Evolutionary conservation across 805 yeast genomes (phyloP).

Genomic region (Suhomyces xylopsoci): DNA sequence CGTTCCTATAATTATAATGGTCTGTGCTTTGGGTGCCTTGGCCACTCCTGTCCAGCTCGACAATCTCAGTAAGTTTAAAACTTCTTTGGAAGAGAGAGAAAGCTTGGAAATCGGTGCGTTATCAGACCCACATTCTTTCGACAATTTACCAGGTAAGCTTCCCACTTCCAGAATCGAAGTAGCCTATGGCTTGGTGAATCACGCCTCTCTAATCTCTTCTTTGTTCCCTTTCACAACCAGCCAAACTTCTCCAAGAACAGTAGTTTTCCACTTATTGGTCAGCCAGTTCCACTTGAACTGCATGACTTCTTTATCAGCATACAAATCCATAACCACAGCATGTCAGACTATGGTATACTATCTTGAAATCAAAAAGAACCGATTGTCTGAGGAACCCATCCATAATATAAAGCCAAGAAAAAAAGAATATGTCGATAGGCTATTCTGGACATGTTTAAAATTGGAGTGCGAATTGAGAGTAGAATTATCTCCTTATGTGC

Average conservation of each 20-base stretch:
- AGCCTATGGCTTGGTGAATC: constrained; percentile 20
- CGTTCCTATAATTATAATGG: constrained; percentile 24
- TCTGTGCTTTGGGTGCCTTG: constrained; percentile 33
- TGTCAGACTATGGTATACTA: constrained; percentile 30
- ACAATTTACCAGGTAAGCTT: constrained; percentile 4
- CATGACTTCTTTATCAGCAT: constrained; percentile 27
- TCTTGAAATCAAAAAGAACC: constrained; percentile 16
- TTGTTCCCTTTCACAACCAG: constrained; percentile 19
- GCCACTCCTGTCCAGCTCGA: constrained; percentile 31
- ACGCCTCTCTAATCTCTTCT: constrained; percentile 17
- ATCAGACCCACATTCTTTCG: constrained; percentile 5
- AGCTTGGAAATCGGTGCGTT: constrained; percentile 20
- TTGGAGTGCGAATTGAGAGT: constrained; percentile 34
- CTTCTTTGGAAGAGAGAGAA: constrained; percentile 27
- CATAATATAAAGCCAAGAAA: constrained; percentile 5
- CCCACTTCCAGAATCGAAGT: constrained; percentile 20
- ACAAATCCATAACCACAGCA: constrained; percentile 22
- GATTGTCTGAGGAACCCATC: constrained; percentile 4
- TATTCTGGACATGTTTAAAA: constrained; percentile 37
- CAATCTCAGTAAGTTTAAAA: constrained; percentile 26
- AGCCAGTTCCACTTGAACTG: constrained; percentile 27
- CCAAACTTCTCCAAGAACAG: constrained; percentile 15
- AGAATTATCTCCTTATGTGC: constrained; percentile 34
- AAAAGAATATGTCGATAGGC: constrained; percentile 22
- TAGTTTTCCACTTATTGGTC: constrained; percentile 19